phyloP scores from a whole-genome alignment of 805 yeast genomes.

The Nakazawaea wyomingensis region DNA sequence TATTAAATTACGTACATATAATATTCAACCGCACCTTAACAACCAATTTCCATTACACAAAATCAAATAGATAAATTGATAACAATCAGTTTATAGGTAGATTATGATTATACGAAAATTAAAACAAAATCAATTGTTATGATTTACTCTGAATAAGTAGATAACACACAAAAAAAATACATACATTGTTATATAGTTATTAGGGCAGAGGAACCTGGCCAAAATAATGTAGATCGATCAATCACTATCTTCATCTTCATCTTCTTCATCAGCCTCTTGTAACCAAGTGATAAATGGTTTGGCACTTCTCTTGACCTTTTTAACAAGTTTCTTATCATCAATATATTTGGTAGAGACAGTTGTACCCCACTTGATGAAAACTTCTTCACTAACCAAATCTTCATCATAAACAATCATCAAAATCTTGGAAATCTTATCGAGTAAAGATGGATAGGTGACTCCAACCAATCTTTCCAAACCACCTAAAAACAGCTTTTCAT shows the following conservation, averaged over 20 bases:
- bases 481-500: conserved; percentile 87
- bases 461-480: conserved; percentile 95
- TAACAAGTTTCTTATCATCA: conserved; percentile 75
- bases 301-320: conserved; percentile 94
- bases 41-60: too few relatives aligned
- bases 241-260: conserved; percentile 45
- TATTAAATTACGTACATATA: too few relatives aligned
- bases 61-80: too few relatives aligned
- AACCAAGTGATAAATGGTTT: conserved; percentile 95
- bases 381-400: conserved; percentile 83
- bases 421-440: conserved; percentile 73
- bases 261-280: conserved; percentile 85
- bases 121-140: too few relatives aligned
- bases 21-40: too few relatives aligned
- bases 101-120: too few relatives aligned
- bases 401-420: conserved; percentile 75
- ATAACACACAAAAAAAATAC: too few relatives aligned
- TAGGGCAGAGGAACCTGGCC: too few relatives aligned
- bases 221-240: conserved; percentile 5
- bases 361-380: conserved; percentile 77
- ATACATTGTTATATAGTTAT: too few relatives aligned
- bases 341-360: conserved; percentile 91
- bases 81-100: too few relatives aligned
- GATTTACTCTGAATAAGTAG: too few relatives aligned
- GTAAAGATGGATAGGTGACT: conserved; percentile 62